These are phyloP conservation scores for Talinum fruticosum DNA, from an alignment of 148 eudicot species.

Conservation along the genomic window DNA sequence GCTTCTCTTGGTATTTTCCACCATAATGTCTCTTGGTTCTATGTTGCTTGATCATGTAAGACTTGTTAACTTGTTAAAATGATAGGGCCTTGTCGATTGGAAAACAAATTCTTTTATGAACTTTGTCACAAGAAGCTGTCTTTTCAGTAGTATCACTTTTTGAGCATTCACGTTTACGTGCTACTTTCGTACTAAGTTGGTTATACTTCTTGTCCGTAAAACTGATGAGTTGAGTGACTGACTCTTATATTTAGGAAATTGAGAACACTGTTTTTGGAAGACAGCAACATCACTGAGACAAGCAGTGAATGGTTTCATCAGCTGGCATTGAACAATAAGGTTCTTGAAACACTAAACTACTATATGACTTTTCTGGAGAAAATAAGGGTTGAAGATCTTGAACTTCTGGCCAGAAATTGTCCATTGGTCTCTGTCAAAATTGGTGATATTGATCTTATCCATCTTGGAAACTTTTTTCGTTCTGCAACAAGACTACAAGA, in stretches of 20 bases:
- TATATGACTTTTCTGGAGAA: conserved; percentile 67
- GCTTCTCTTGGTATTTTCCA: neutral
- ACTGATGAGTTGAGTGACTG: conserved; percentile 12
- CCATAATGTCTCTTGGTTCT: neutral
- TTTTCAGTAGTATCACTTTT: neutral
- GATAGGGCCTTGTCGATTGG: neutral
- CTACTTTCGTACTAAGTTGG: neutral
- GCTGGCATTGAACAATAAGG: conserved; percentile 66
- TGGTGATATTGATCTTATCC: conserved; percentile 58
- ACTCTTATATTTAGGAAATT: conserved; percentile 45
- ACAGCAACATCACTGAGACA: conserved; percentile 54
- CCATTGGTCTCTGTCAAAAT: conserved; percentile 71
- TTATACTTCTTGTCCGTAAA: conserved; percentile 13
- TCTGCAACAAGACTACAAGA: conserved; percentile 64
- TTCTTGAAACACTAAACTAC: conserved; percentile 73
- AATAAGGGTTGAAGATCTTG: conserved; percentile 58
- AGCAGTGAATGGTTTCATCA: conserved; percentile 80
- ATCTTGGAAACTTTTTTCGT: conserved; percentile 57
- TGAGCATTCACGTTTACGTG: neutral
- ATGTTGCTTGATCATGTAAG: neutral
- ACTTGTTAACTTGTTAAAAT: no score
- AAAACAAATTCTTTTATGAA: neutral
- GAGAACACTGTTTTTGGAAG: conserved; percentile 69
- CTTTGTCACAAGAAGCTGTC: neutral
- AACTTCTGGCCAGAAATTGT: conserved; percentile 68